Percentiles rank a stretch among this genome's conserved stretches.
These are phyloP conservation scores for Colletotrichum noveboracense DNA, from an alignment of 2,329 filamentous ascomycete genomes.

Conservation along the genomic window DNA sequence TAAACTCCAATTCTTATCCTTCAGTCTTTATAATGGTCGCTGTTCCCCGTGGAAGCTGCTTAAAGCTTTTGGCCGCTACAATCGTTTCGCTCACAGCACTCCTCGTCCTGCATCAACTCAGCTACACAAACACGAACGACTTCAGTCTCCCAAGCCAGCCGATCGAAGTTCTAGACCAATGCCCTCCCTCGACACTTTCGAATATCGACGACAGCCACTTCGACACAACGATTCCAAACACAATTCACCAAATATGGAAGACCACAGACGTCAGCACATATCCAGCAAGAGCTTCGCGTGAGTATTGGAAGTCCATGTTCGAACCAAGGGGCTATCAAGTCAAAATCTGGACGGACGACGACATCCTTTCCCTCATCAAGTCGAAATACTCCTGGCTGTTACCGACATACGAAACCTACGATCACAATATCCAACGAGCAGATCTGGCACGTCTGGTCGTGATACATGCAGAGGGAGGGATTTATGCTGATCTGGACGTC, in stretches of 20 bases:
- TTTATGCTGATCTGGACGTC: conserved; percentile 29
- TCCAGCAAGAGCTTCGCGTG: conserved; percentile 10
- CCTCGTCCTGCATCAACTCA: conserved; percentile 9
- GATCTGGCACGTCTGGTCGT: conserved; percentile 27
- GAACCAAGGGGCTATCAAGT: conserved; percentile 25
- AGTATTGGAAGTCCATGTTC: conserved; percentile 21
- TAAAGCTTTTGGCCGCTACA: not conserved
- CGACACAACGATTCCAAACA: conserved; percentile 14
- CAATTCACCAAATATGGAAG: conserved; percentile 29
- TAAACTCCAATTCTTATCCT: not conserved
- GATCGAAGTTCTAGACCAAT: not conserved
- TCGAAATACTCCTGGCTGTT: conserved; percentile 26
- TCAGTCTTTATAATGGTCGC: not conserved
- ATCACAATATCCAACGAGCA: conserved; percentile 27
- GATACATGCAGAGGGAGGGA: conserved; percentile 26
- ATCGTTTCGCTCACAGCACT: not conserved
- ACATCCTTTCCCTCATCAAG: conserved; percentile 22
- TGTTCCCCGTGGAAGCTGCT: not conserved
- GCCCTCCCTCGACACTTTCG: not conserved
- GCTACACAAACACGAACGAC: not conserved
- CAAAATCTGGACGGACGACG: conserved; percentile 28
- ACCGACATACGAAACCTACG: conserved; percentile 25
- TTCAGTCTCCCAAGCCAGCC: not conserved
- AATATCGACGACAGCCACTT: not conserved
- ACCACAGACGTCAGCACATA: conserved; percentile 22